Conservation (phyloP, 2,329 filamentous ascomycete genomes). For the Knufia petricola region DNA sequence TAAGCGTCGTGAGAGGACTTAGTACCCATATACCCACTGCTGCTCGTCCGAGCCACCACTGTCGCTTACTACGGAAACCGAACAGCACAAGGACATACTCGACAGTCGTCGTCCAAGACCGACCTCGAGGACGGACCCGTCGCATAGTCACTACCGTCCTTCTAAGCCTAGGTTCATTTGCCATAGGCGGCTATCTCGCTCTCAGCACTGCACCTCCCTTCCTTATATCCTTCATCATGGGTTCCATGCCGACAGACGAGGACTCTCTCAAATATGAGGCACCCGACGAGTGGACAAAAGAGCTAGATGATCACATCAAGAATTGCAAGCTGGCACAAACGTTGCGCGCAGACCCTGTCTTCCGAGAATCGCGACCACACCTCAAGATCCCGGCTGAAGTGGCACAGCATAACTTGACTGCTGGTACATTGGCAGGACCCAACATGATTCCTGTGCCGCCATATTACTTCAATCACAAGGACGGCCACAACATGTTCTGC, state of each 20-base stretch:
- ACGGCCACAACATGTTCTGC: slow-evolving; percentile 59
- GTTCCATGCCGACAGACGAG: slow-evolving; percentile 51
- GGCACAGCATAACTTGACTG: slow-evolving; percentile 68
- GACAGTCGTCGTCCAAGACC: slow-evolving; percentile 22
- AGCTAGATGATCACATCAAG: slow-evolving; percentile 65
- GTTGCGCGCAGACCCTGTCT: slow-evolving; percentile 57
- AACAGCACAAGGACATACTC: neutral
- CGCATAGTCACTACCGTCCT: slow-evolving; percentile 20
- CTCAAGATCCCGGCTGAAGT: slow-evolving; percentile 68
- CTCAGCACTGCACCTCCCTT: slow-evolving; percentile 20
- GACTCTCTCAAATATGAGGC: slow-evolving; percentile 61
- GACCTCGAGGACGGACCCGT: slow-evolving; percentile 17
- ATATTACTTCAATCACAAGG: slow-evolving; percentile 62
- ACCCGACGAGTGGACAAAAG: slow-evolving; percentile 41
- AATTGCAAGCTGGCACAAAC: slow-evolving; percentile 62
- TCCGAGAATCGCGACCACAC: slow-evolving; percentile 71
- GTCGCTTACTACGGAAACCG: neutral
- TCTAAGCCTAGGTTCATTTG: slow-evolving; percentile 20
- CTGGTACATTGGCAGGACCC: slow-evolving; percentile 64
- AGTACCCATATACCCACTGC: neutral
- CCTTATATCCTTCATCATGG: slow-evolving; percentile 26
- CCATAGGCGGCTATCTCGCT: slow-evolving; percentile 17
- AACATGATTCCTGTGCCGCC: slow-evolving; percentile 74
- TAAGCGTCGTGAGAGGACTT: neutral
- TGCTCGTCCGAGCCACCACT: neutral